Evolutionary conservation across 345 rosid species (phyloP).

Genomic region (Gossypium australe): DNA sequence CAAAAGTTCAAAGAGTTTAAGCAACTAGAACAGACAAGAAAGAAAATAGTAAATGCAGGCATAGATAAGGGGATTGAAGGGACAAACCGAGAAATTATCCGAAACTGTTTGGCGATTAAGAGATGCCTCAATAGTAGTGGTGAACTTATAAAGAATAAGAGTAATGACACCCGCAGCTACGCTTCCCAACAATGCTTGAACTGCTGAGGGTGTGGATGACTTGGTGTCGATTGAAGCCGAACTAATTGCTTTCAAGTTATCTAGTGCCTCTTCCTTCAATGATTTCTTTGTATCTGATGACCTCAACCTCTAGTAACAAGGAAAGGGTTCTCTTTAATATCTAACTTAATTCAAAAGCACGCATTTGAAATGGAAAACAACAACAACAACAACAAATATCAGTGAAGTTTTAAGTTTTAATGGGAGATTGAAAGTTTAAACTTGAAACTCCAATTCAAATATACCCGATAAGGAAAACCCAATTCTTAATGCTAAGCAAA

Average conservation of each 20-base stretch:
- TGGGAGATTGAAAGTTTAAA: neutral
- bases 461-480: neutral
- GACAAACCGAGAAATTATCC: slow-evolving; percentile 11
- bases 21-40: slow-evolving; percentile 16
- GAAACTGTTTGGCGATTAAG: slow-evolving; percentile 71
- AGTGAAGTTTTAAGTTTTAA: neutral
- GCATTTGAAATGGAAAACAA: neutral
- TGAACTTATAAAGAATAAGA: slow-evolving; percentile 77
- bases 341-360: neutral
- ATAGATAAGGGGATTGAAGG: neutral
- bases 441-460: neutral
- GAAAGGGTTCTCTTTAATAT: slow-evolving; percentile 11
- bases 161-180: slow-evolving; percentile 75
- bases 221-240: slow-evolving; percentile 49
- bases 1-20: neutral
- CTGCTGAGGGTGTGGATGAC: slow-evolving; percentile 57
- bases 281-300: slow-evolving; percentile 65
- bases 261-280: slow-evolving; percentile 76
- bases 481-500: neutral
- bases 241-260: slow-evolving; percentile 55
- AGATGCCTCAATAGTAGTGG: slow-evolving; percentile 63
- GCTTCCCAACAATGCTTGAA: slow-evolving; percentile 77
- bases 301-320: slow-evolving; percentile 53
- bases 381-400: neutral
- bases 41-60: neutral